Evolutionary conservation across 495 filamentous ascomycete species (phyloP).

Genomic region (Penicillium roqueforti): DNA sequence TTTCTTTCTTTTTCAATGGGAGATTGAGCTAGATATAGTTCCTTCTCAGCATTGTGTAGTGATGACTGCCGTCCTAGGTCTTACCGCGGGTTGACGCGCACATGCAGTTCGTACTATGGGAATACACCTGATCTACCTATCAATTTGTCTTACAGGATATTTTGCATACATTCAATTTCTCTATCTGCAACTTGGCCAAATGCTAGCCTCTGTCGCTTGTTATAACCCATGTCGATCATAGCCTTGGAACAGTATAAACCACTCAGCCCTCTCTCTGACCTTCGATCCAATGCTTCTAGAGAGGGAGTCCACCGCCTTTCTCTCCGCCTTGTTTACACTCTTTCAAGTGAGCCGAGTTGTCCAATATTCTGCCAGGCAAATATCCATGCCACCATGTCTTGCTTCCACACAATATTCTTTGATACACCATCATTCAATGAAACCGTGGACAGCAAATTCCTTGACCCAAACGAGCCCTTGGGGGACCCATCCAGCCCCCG

Average conservation of each 20-base stretch:
- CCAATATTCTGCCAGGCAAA: slow-evolving; percentile 2
- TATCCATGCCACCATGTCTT: neutral
- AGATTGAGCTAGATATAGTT: neutral
- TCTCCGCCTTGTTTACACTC: neutral
- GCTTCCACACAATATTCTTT: neutral
- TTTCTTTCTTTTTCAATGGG: neutral
- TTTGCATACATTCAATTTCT: neutral
- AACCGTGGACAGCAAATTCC: neutral
- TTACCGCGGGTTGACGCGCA: slow-evolving; percentile 1
- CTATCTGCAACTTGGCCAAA: neutral
- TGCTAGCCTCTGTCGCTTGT: neutral
- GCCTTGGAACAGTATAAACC: too few relatives aligned
- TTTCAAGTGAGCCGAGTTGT: too few relatives aligned
- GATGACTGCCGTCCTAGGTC: neutral
- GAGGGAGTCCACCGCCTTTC: neutral
- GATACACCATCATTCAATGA: neutral
- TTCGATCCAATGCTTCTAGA: neutral
- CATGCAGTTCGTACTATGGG: neutral
- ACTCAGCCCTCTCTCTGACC: neutral
- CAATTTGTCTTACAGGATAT: neutral
- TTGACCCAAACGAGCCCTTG: neutral
- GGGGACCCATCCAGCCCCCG: neutral
- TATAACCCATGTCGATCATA: too few relatives aligned
- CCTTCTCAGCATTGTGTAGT: neutral
- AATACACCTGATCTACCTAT: neutral